phyloP scores from a whole-genome alignment of 495 filamentous ascomycete genomes.

The Aspergillus homomorphus region DNA sequence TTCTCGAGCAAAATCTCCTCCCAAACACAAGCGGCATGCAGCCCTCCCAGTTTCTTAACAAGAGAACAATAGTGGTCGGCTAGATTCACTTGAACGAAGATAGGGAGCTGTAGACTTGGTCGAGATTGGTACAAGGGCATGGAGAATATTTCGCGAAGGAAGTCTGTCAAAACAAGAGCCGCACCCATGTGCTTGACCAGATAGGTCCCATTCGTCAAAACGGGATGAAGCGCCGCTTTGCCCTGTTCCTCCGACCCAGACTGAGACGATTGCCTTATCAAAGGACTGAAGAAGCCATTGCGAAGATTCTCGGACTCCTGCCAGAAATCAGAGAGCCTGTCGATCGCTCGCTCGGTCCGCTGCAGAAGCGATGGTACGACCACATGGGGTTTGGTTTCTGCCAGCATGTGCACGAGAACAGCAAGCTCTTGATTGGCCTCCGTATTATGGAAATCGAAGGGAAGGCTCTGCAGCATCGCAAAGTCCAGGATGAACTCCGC shows the following conservation, averaged over 20 bases:
- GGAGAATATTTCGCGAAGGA: slow-evolving; percentile 70
- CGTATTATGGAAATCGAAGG: slow-evolving; percentile 68
- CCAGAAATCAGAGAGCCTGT: slow-evolving; percentile 64
- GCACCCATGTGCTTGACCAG: slow-evolving; percentile 74
- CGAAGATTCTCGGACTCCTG: slow-evolving; percentile 32
- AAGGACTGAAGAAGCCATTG: slow-evolving; percentile 62
- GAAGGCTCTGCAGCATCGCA: slow-evolving; percentile 71
- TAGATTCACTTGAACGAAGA: slow-evolving; percentile 70
- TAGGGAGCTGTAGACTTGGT: slow-evolving; percentile 47
- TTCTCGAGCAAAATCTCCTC: slow-evolving; percentile 77
- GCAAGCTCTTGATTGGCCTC: slow-evolving; percentile 62
- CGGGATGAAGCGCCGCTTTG: slow-evolving; percentile 1
- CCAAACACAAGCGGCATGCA: slow-evolving; percentile 75
- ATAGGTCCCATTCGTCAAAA: slow-evolving; percentile 56
- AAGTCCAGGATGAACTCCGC: slow-evolving; percentile 84
- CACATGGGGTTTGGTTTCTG: slow-evolving; percentile 79
- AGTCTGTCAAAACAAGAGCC: slow-evolving; percentile 67
- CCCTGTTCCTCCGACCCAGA: slow-evolving; percentile 25
- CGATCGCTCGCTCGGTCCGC: slow-evolving; percentile 64
- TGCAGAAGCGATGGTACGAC: slow-evolving; percentile 76
- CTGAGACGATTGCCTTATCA: slow-evolving; percentile 40
- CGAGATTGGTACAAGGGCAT: slow-evolving; percentile 59
- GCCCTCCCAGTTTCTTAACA: slow-evolving; percentile 65
- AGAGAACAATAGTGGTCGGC: slow-evolving; percentile 72
- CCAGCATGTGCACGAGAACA: slow-evolving; percentile 71